Base-by-base conservation (phyloP, 2,329 filamentous ascomycete species). In the Ascomycota sp. region DNA sequence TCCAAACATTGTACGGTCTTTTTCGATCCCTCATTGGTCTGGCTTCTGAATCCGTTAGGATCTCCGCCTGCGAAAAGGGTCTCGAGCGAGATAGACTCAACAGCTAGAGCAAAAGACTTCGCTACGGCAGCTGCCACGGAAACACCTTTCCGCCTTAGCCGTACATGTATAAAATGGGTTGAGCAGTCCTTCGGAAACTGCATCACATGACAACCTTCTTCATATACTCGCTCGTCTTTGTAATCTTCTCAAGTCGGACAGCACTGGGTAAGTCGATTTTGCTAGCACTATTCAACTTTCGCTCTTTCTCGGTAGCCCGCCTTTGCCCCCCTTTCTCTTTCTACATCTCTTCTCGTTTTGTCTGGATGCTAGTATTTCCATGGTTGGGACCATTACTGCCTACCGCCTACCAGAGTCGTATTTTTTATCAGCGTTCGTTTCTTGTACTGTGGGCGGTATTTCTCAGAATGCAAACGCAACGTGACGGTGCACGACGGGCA, bases 161-260 rank as follows among this genome's bases (percentile, higher is more conserved):
- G n/a, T n/a, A n/a, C n/a, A n/a, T 23, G 21, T 29, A 29, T 23
- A 29, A 22, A 29, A 29, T 23, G 27, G 27, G 27, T 15, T 29
- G 27, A 29, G 10, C 20, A 7, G 8, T 22, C 10, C 27, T 13
- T n/a, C 27, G 12, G 23, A 13, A 12, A 10, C 21, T 7, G 7
- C 21, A 23, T 23, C 21, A 7, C 10, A 7, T 23, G 7, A 7
- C 7, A 23, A 7, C 10, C 7, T 23, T 7, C 21, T 23, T 23
- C 21, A 7, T 10, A 10, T 10, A 10, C 7, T 10, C 10, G 7
- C 21, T 23, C 21, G 21, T 23, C 7, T 23, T 10, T 23, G 7
- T 23, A 7, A 10, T 23, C 21, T 7, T 23, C 21, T 23, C 21
- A 7, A 10, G 10, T 23, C 21, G 10, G 21, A 7, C 7, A 23